Base-by-base conservation (phyloP, 2,329 filamentous ascomycete species). In the Venturia asperata region DNA sequence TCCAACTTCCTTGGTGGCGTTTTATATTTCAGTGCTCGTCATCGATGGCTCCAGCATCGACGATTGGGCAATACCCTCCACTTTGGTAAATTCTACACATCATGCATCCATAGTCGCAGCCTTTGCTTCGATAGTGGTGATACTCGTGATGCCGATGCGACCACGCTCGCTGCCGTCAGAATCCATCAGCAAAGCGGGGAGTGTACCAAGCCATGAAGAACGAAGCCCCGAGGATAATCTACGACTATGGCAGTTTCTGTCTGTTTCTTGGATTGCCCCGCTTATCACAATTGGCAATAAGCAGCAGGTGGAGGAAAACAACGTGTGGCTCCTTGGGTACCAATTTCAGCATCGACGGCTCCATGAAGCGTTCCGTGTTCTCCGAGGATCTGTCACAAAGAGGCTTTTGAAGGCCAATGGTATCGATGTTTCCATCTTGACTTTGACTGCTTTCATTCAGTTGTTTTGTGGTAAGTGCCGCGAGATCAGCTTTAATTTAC, bases 161-260 rank as follows among this genome's bases (percentile, higher is more conserved):
- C 82, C 89, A 66, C 83, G 85, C 0, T 72, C 72, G 0, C 72
- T 87, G 4, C 77, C 81, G 24, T 77, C 73, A 3, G 74, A 81
- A 11, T 82, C 81, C 0, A 90, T 92, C 66, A 86, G 86, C 63
- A 75, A 77, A 19, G 79, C 84, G 1, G 85, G 82, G 63, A 77
- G 80, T 24, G 68, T 75, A 5, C 85, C 89, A 1, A 86, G 82
- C 0, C 80, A 77, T 3, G 74, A 80, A 2, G 77, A 89, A 21
- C 87, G 91, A 37, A 87, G 83, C 60, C 87, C 92, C 0, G 92
- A 96, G 73, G 92, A 96, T 70, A 86, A 89, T 68, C 74, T 96
- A 34, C 89, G 83, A 0, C 79, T 92, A 0, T 92, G 90, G 83
- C 89, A 92, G 69, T 96, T 91, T 77, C 88, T 93, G 83, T 87